Evolutionary conservation across 805 yeast genomes (phyloP).

Genomic region (Priceomyces medius): DNA sequence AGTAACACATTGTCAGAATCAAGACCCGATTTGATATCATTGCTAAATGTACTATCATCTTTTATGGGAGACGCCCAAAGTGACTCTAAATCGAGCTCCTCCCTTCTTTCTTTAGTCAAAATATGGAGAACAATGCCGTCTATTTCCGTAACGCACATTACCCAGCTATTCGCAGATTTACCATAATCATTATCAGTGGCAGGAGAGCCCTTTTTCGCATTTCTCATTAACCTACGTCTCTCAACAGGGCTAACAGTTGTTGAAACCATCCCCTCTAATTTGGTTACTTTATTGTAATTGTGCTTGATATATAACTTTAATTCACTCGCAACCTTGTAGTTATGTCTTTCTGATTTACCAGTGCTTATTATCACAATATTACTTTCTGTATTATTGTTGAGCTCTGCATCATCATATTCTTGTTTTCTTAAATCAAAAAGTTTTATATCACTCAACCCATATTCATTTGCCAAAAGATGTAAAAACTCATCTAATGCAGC

Average conservation of each 20-base stretch:
- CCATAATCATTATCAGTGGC: conserved; percentile 60
- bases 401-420: conserved; percentile 27
- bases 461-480: conserved; percentile 49
- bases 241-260: conserved; percentile 45
- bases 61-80: conserved; percentile 50
- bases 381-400: conserved; percentile 25
- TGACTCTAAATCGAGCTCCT: conserved; percentile 66
- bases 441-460: conserved; percentile 63
- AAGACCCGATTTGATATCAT: conserved; percentile 12
- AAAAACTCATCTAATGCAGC: conserved; percentile 44
- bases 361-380: conserved; percentile 57
- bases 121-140: conserved; percentile 71
- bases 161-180: conserved; percentile 70
- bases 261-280: conserved; percentile 71
- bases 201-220: conserved; percentile 53
- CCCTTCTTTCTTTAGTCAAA: conserved; percentile 67
- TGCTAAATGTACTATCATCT: conserved; percentile 33
- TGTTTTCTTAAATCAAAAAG: conserved; percentile 62
- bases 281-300: conserved; percentile 36
- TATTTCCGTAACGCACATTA: conserved; percentile 65
- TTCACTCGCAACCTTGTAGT: conserved; percentile 65
- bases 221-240: conserved; percentile 43
- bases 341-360: conserved; percentile 75
- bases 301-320: conserved; percentile 60
- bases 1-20: conserved; percentile 40